These are phyloP conservation scores for Podaxis rugospora DNA, from an alignment of 768 basidiomycete species.

Conservation along the genomic window DNA sequence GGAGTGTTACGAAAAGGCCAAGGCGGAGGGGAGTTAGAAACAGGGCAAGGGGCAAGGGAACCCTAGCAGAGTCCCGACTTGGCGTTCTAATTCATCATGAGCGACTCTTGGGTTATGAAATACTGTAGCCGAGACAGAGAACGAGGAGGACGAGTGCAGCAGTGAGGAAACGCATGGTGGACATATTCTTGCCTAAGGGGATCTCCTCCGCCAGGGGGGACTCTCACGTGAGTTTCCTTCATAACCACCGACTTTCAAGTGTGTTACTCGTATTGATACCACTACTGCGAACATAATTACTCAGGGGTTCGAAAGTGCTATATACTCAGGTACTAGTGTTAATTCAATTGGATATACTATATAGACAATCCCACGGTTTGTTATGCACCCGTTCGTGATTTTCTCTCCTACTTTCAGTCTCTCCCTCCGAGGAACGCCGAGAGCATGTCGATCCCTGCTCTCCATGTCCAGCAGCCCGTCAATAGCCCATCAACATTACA, in stretches of 20 bases:
- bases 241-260: too few relatives aligned
- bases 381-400: neutral
- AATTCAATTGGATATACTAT: neutral
- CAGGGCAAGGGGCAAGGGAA: too few relatives aligned
- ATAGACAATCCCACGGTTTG: neutral
- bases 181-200: too few relatives aligned
- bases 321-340: neutral
- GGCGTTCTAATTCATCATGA: neutral
- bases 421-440: neutral
- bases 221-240: too few relatives aligned
- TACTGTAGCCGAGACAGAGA: neutral
- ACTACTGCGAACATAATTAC: too few relatives aligned
- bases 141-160: neutral
- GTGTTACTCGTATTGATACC: too few relatives aligned
- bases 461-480: neutral
- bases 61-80: too few relatives aligned
- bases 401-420: neutral
- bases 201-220: too few relatives aligned
- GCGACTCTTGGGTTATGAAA: too few relatives aligned
- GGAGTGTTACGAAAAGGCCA: constrained; percentile 81
- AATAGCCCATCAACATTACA: neutral
- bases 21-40: constrained; percentile 18
- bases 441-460: neutral
- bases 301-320: too few relatives aligned
- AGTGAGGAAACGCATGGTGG: neutral